Evolutionary conservation across 805 yeast species (phyloP), one percentile per base, ranked within the genome.

Genomic region (Torulaspora franciscae): DNA sequence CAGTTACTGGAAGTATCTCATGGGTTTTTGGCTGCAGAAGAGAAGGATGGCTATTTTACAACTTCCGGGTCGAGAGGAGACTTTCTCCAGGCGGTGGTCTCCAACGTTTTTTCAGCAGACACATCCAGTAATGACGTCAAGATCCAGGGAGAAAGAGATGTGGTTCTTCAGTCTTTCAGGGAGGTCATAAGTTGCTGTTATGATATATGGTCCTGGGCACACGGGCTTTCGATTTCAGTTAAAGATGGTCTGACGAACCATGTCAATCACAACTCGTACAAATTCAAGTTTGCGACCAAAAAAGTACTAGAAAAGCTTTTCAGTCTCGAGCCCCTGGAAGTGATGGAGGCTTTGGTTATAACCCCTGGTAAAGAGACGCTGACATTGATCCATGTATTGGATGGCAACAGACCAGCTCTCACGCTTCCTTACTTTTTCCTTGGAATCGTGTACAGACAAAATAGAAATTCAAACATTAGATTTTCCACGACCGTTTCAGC

Each of bases 331-430:
- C 81, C 91, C 13, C 67, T 79, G 40, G 91, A 87, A 56, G 79
- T 82, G 0, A 64, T 88, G 45, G 95, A 85, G 55, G 73, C 81
- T 6, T 62, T 90, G 47, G 72, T 87, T 13, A 60, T 61, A 13
- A 56, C 64, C 8, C 64, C 63, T 15, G 54, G 55, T 13, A 54
- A 61, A 5, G 48, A 49, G 23, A 49, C 57, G 4, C 54, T 54
- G 22, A 52, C 62, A 6, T 55, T 75, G 5, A 68, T 79, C 9
- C 88, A 85, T 60, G 81, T 85, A 2, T 66, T 90, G 39, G 96
- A 90, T 65, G 91, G 93, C 0, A 84, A 95, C 6, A 77, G 85
- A 51, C 85, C 95, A 0, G 85, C 80, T 45, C 56, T 77, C 4
- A 84, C 95, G 0, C 67, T 88, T 10, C 90, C 95, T 0, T 74